A percentile compares a stretch with the other conserved stretches of the same genome.
phyloP scores from a whole-genome alignment of 164 flowering plant species.

The Echeveria elegans region DNA sequence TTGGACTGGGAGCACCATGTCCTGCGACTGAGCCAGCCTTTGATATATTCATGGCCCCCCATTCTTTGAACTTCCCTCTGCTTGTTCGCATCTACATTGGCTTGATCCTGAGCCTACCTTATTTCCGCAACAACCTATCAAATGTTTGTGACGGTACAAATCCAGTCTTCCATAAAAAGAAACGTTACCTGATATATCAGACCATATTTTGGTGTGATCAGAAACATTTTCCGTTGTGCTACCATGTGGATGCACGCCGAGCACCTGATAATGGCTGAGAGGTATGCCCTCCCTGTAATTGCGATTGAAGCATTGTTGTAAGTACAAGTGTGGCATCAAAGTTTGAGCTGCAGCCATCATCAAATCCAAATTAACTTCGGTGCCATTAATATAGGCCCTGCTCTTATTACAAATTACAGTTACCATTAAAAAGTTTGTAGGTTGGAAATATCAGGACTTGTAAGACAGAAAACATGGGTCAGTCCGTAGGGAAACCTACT shows the following conservation, averaged over 20 bases:
- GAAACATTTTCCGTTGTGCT: conserved; percentile 31
- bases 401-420: conserved; percentile 11
- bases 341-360: conserved; percentile 60
- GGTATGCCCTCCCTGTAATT: conserved; percentile 45
- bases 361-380: conserved; percentile 84
- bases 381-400: conserved; percentile 95
- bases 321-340: conserved; percentile 86
- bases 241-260: conserved; percentile 27
- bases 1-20: conserved; percentile 23
- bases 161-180: not conserved
- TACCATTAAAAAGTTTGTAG: not conserved
- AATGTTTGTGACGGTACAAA: conserved; percentile 1
- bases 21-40: conserved; percentile 21
- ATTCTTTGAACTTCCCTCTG: conserved; percentile 43
- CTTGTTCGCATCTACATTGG: conserved; percentile 25
- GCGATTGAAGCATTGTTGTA: conserved; percentile 87
- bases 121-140: conserved; percentile 19
- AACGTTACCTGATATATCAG: conserved; percentile 80
- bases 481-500: conserved; percentile 50
- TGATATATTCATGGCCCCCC: conserved; percentile 41
- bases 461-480: conserved; percentile 7
- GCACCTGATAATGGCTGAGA: conserved; percentile 32
- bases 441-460: too few relatives aligned
- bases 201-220: conserved; percentile 90
- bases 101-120: conserved; percentile 32